Conservation (phyloP, 2,329 filamentous ascomycete species). For the Dichotomopilus funicola region DNA sequence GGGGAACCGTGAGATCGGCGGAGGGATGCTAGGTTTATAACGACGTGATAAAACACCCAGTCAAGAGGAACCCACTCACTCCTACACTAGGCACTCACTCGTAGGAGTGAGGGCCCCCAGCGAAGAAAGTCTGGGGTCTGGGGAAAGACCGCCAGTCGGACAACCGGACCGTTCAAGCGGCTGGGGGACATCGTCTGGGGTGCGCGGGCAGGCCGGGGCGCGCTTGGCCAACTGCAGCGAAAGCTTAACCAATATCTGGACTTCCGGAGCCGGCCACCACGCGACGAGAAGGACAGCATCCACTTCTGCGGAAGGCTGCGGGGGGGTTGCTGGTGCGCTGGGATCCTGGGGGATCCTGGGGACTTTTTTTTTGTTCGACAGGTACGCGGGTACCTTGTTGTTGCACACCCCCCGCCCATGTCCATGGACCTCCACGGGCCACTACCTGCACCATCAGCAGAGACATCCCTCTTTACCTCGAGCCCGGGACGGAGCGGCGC, state of each 20-base stretch:
- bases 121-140: conserved; percentile 12
- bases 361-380: background rate
- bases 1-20: conserved; percentile 9
- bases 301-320: conserved; percentile 19
- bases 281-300: conserved; percentile 14
- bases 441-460: background rate
- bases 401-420: background rate
- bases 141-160: conserved; percentile 16
- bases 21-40: conserved; percentile 20
- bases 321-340: background rate
- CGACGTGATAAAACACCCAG: conserved; percentile 3
- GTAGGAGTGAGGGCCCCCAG: too few relatives aligned
- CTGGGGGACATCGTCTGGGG: conserved; percentile 8
- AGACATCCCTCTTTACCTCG: background rate
- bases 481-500: conserved; percentile 14
- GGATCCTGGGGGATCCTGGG: background rate
- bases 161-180: conserved; percentile 21
- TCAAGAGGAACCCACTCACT: too few relatives aligned
- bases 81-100: too few relatives aligned
- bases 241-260: conserved; percentile 21
- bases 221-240: conserved; percentile 18
- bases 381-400: background rate
- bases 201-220: conserved; percentile 10
- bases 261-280: conserved; percentile 7
- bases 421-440: background rate